Evolutionary conservation across 352 stramenopile genomes (phyloP).

Genomic region (Pythium inflatum): DNA sequence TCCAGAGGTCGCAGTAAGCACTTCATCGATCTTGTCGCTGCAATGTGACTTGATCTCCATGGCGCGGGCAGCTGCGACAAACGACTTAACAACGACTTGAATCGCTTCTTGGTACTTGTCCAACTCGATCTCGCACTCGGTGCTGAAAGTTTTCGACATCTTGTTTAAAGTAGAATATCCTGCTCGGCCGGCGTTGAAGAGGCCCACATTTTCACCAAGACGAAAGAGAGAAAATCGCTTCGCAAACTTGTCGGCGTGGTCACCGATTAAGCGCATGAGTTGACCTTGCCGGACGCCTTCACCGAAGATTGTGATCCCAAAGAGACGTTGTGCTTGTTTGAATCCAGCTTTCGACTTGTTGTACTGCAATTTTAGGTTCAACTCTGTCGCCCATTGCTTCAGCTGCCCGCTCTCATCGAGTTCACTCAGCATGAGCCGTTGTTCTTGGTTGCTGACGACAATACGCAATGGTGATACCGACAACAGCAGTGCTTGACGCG

Average conservation of each 20-base stretch:
- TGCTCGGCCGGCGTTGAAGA: background rate
- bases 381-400: background rate
- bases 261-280: background rate
- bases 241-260: background rate
- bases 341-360: no score
- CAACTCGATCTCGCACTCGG: background rate
- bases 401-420: background rate
- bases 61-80: background rate
- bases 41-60: background rate
- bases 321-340: background rate
- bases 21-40: background rate
- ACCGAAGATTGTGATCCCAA: conserved; percentile 3
- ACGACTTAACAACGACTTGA: background rate
- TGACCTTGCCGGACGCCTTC: background rate
- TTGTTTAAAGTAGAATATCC: background rate
- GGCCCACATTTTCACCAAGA: background rate
- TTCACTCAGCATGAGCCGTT: conserved; percentile 5
- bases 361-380: conserved; percentile 1
- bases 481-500: background rate
- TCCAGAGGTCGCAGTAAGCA: background rate
- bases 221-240: background rate
- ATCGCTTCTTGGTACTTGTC: background rate
- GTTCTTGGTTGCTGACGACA: background rate
- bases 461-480: background rate
- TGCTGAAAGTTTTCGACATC: background rate